Evolutionary conservation across 2,329 filamentous ascomycete genomes (phyloP), one percentile per base, ranked within the genome.

Genomic region (Fusarium vanettenii): DNA sequence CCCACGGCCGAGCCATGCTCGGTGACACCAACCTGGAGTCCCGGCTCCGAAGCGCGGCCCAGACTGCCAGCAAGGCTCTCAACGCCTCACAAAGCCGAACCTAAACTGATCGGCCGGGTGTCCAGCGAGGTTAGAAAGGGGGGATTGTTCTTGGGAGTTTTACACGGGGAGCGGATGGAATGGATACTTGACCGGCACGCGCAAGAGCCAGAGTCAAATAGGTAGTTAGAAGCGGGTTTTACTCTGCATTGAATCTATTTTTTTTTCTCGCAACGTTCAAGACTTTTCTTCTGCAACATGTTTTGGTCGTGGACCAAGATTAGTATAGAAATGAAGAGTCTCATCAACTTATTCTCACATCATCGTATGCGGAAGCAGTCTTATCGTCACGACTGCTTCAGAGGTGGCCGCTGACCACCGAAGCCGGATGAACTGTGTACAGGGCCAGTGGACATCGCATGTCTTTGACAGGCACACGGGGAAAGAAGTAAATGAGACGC

Each of bases 11-110:
- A 69, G 90, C 94, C 73, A 97, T 97, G 92, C 92, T 98, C 69
- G 94, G 94, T 66, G 93, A 97, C 82, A 92, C 94, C 77, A 97
- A 97, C 85, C 89, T 98, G 7, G 95, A 97, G 83, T 91, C 93
- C n/a, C 91, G 95, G 69, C 91, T 98, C 64, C 92, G 95, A 80
- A 90, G 92, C 66, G 94, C 95, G 67, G 94, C 94, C 16, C 90
- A 92, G 80, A 89, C 92, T 69, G 92, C 93, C 41, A 89, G 91
- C 60, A 78, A 88, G 86, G 85, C 87, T 73, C 78, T 87, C 16
- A 83, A 80, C 66, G 65, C 69, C 18, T 71, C 75, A 8, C 78
- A 82, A 22, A 69, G 63, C 45, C 73, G 76, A 33, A 75, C 66
- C 13, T 79, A 67, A 18, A 52, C 18, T 48, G 22, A 48, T 45